Conservation (phyloP, 768 basidiomycete species). For the Mycena polygramma region DNA sequence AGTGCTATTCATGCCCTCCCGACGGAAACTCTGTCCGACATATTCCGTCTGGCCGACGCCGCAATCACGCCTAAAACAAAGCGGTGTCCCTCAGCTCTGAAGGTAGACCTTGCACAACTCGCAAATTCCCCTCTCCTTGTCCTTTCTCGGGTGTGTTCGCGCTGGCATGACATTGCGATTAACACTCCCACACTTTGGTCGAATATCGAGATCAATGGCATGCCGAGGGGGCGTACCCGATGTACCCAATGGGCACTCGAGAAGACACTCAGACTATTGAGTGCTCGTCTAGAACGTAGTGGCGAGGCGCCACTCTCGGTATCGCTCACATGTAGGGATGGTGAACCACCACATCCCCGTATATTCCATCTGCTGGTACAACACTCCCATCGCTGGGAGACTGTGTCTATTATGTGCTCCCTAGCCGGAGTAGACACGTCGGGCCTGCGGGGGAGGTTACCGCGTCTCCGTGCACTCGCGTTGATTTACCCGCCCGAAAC, state of each 20-base stretch:
- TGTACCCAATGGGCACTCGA: slow-evolving; percentile 3
- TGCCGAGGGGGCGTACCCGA: too few relatives aligned
- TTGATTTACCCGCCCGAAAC: neutral
- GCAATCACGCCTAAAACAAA: too few relatives aligned
- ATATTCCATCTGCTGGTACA: slow-evolving; percentile 6
- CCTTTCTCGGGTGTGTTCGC: slow-evolving; percentile 4
- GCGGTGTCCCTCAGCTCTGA: too few relatives aligned
- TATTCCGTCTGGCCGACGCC: too few relatives aligned
- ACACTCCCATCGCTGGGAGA: slow-evolving; percentile 20
- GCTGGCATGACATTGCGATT: slow-evolving; percentile 5
- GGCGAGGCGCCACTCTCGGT: slow-evolving; percentile 11
- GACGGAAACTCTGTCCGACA: too few relatives aligned
- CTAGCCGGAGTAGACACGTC: slow-evolving; percentile 17
- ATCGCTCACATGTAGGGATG: neutral
- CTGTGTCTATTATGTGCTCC: neutral
- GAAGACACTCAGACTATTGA: slow-evolving; percentile 15
- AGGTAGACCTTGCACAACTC: neutral
- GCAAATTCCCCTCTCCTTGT: slow-evolving; percentile 17
- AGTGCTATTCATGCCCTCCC: too few relatives aligned
- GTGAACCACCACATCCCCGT: neutral
- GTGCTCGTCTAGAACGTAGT: slow-evolving; percentile 9
- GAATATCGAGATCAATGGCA: neutral
- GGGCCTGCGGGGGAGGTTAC: slow-evolving; percentile 6
- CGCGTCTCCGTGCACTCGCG: neutral
- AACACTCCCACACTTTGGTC: slow-evolving; percentile 13